Percentiles rank a stretch among this genome's conserved stretches.
These are phyloP conservation scores for Acanthamoeba sp. DNA, from an alignment of 208 protist species.

Conservation along the genomic window DNA sequence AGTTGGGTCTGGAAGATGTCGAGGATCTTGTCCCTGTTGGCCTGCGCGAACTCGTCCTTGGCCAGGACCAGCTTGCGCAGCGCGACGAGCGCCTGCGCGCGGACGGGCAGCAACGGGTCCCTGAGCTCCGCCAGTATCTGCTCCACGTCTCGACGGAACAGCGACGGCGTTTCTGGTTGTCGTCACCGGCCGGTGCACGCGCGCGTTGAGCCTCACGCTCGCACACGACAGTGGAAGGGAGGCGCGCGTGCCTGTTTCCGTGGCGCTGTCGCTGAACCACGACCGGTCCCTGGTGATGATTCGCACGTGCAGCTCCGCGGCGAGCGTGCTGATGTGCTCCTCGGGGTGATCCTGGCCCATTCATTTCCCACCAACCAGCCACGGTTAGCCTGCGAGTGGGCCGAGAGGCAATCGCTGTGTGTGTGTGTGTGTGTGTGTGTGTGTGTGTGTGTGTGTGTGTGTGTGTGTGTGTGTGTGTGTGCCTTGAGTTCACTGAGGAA, in stretches of 20 bases:
- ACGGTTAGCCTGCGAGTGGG: too few species aligned
- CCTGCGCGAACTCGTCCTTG: background rate
- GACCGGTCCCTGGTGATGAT: conserved; percentile 14
- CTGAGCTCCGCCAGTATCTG: conserved; percentile 55
- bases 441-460: background rate
- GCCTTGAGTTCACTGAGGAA: conserved; percentile 32
- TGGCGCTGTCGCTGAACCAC: conserved; percentile 12
- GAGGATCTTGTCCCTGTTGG: conserved; percentile 12
- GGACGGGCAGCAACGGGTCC: conserved; percentile 39
- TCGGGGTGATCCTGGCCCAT: conserved; percentile 19
- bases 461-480: background rate
- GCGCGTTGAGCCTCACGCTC: too few species aligned
- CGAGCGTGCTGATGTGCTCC: conserved; percentile 17
- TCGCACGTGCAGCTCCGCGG: conserved; percentile 3
- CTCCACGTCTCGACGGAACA: background rate
- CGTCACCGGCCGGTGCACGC: background rate
- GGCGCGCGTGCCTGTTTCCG: background rate
- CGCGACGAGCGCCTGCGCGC: conserved; percentile 30
- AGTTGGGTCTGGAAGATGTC: conserved; percentile 66
- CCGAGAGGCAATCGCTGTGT: too few species aligned
- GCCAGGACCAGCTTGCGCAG: conserved; percentile 3
- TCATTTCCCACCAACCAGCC: too few species aligned
- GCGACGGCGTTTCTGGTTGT: background rate
- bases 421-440: background rate
- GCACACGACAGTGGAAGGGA: too few species aligned